Percentiles rank a stretch among this genome's conserved stretches.
Conservation (phyloP, 2,329 filamentous ascomycete genomes). For the Microascus cirrosus region DNA sequence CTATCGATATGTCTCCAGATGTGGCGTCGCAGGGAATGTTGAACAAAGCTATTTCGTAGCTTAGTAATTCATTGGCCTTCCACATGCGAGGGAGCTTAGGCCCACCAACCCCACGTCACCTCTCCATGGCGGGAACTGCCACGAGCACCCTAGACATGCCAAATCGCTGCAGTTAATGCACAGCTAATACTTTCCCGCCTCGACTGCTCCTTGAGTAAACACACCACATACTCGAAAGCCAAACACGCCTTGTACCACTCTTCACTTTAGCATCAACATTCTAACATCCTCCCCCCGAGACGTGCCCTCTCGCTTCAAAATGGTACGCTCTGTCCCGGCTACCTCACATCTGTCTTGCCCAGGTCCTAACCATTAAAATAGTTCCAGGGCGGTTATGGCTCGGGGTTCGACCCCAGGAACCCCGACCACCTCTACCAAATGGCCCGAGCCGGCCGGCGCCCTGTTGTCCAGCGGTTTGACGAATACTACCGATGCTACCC, state of each 20-base stretch:
- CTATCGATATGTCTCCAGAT: too few species aligned
- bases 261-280: neutral
- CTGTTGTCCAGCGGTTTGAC: slow-evolving; percentile 70
- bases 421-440: slow-evolving; percentile 38
- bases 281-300: neutral
- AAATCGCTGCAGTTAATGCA: neutral
- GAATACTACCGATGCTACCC: slow-evolving; percentile 98
- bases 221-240: neutral
- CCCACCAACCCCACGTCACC: slow-evolving; percentile 6
- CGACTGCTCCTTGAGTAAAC: neutral
- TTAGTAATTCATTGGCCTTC: neutral
- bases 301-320: neutral
- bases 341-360: neutral
- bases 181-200: neutral
- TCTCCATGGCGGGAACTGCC: neutral
- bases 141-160: neutral
- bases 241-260: neutral
- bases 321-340: neutral
- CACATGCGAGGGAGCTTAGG: neutral
- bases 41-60: neutral
- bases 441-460: slow-evolving; percentile 32
- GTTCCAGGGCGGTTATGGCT: slow-evolving; percentile 19
- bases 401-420: slow-evolving; percentile 33
- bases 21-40: too few species aligned
- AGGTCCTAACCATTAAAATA: neutral